Evolutionary conservation across 2,329 filamentous ascomycete species (phyloP), one percentile per base, ranked within the genome.

Genomic region (Aaosphaeria arxii): DNA sequence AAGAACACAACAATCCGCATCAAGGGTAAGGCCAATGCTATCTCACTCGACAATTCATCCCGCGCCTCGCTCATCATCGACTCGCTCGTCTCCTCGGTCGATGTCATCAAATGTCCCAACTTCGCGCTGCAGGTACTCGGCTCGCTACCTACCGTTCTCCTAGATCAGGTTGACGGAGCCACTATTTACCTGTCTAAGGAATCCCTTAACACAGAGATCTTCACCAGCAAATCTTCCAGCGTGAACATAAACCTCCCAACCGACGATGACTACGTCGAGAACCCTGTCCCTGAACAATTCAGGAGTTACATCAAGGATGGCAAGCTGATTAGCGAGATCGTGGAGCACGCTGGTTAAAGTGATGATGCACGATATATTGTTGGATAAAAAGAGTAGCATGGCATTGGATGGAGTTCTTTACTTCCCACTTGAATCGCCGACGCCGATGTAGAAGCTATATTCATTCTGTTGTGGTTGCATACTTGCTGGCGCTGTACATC

Each of bases 121-220:
- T 96, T 99, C 67, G 91, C 91, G 11, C 77, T 97, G n/a, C 91
- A 96, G 72, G 88, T 99, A 45, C 75, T 95, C 47, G 91, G 91
- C 45, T 82, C 82, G 3, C 81, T 96, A 11, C 94, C 94, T 1
- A 96, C 92, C 2, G 81, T 97, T 49, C 77, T 96, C 66, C 78
- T 99, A 49, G 94, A 99, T 69, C 91, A 96, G 73, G 87, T 97
- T 48, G 94, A 99, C 65, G 86, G 91, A 48, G 92, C 90, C 0
- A 85, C 87, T 51, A 76, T 99, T 53, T 99, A 96, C 70, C 83
- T 99, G 17, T 84, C 87, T 69, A 87, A 87, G 66, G 85, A 91
- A 54, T 92, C 87, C 67, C 77, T 86, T 50, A 76, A 77, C 40
- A 90, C 91, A 1, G 89, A 95, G 68, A 78, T 97, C 43, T 95